Evolutionary conservation across 257 asterid genomes (phyloP), one percentile per base, ranked within the genome.

Genomic region (Nicotiana sylvestris): DNA sequence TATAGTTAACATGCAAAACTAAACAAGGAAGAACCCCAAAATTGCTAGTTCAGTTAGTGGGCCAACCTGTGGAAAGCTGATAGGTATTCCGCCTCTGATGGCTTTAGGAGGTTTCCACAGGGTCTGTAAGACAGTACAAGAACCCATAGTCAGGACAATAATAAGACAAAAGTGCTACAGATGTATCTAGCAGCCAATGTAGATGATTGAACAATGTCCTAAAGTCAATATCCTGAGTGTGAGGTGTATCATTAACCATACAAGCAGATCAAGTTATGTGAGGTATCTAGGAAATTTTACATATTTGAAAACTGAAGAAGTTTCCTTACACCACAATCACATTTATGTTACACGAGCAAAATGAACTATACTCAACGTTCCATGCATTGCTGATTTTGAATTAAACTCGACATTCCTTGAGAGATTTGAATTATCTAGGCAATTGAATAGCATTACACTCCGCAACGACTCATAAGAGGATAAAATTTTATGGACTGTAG

Each of bases 1-100:
- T 83, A 81, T 17, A 32, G 37, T 76, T 89, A 66, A 89, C 83
- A 84, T 81, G 53, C 76, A 72, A 69, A 77, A 65, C 51, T 46
- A 16, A 81, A 32, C 33, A 15, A 8, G 27, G 62, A 64, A 64
- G 21, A 72, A 80, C 65, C 56, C 32, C 65, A 72, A 82, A 25
- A 76, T 82, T 32, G 32, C 64, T 43, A 78, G 65, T 66, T 56
- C 68, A 79, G 76, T 77, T 83, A 82, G 81, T 62, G 43, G 33
- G 78, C 78, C 82, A 70, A 94, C 98, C 95, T 91, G 97, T 5
- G 97, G 96, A 65, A 91, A 94, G 94, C 94, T 89, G 83, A 91
- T 81, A 43, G 87, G 83, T 53, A 92, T 86, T 21, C 97, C 97
- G 8, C 97, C 95, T 86, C 94, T 90, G 85, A 86, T 83, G 39